A percentile compares a stretch with the other conserved stretches of the same genome.
These are phyloP conservation scores for Leccinum sublutescens DNA, from an alignment of 768 basidiomycete genomes.

Conservation along the genomic window DNA sequence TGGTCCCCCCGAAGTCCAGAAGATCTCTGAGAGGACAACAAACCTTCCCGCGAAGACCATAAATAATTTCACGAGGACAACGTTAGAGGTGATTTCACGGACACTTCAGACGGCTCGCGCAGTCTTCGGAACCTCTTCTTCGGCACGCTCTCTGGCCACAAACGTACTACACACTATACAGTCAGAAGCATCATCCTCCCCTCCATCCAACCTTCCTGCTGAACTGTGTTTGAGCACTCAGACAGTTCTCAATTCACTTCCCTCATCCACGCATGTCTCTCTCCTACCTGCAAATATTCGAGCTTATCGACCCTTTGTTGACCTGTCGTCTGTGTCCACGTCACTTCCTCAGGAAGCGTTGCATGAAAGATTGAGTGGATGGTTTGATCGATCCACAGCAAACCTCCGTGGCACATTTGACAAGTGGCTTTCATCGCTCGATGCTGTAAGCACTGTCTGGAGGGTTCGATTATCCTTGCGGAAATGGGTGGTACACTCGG, in stretches of 20 bases:
- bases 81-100: conserved; percentile 53
- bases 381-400: conserved; percentile 58
- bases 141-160: conserved; percentile 47
- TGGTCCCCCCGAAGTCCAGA: conserved; percentile 24
- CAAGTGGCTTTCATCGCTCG: conserved; percentile 58
- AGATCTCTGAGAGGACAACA: not conserved
- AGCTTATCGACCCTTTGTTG: conserved; percentile 84
- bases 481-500: conserved; percentile 44
- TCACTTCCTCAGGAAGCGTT: conserved; percentile 46
- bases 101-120: conserved; percentile 57
- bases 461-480: conserved; percentile 53
- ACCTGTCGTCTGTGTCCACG: conserved; percentile 59
- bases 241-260: conserved; percentile 63
- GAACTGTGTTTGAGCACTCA: conserved; percentile 67
- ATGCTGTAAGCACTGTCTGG: conserved; percentile 71
- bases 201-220: conserved; percentile 37
- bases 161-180: conserved; percentile 63
- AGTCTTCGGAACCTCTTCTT: conserved; percentile 48
- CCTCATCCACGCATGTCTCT: conserved; percentile 80
- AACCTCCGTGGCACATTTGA: conserved; percentile 45
- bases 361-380: conserved; percentile 49
- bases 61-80: conserved; percentile 49
- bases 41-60: conserved; percentile 38
- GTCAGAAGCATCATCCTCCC: conserved; percentile 37
- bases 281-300: conserved; percentile 70